A percentile compares a stretch with the other conserved stretches of the same genome.
Evolutionary conservation across 805 yeast species (phyloP).

Genomic region (Myxozyma kluyveri): DNA sequence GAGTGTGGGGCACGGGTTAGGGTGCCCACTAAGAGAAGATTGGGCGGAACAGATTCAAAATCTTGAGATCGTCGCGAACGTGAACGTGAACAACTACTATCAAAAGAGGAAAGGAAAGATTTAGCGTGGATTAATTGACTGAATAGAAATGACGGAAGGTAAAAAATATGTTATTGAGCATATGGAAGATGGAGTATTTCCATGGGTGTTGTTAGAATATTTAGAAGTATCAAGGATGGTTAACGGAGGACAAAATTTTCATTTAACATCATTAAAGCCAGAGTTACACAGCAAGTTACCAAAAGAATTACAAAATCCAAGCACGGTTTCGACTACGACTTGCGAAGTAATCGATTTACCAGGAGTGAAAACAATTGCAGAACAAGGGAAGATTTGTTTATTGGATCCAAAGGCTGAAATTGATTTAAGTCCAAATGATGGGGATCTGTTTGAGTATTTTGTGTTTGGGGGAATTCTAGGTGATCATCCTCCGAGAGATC

Average conservation of each 20-base stretch:
- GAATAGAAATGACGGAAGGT: no score
- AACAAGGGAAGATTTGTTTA: slow-evolving; percentile 62
- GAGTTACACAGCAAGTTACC: slow-evolving; percentile 68
- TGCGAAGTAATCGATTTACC: slow-evolving; percentile 54
- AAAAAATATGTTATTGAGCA: slow-evolving; percentile 69
- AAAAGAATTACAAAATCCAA: slow-evolving; percentile 55
- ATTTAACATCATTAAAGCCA: slow-evolving; percentile 62
- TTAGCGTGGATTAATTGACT: no score
- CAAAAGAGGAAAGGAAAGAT: no score
- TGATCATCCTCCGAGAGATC: slow-evolving; percentile 60
- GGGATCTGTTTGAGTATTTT: slow-evolving; percentile 69
- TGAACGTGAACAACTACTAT: no score
- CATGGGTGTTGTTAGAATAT: slow-evolving; percentile 91
- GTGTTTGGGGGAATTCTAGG: slow-evolving; percentile 89
- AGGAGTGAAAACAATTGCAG: slow-evolving; percentile 27
- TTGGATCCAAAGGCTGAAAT: slow-evolving; percentile 82
- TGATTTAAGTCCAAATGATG: slow-evolving; percentile 73
- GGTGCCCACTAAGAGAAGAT: no score
- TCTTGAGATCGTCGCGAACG: no score
- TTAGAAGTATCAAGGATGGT: slow-evolving; percentile 77
- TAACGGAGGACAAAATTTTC: slow-evolving; percentile 66
- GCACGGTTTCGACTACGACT: slow-evolving; percentile 50
- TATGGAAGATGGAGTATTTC: slow-evolving; percentile 95
- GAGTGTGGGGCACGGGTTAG: no score
- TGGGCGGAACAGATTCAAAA: no score